A percentile compares a stretch with the other conserved stretches of the same genome.
Conservation (phyloP, 2,329 filamentous ascomycete genomes). For the Xylariomycetidae sp. region DNA sequence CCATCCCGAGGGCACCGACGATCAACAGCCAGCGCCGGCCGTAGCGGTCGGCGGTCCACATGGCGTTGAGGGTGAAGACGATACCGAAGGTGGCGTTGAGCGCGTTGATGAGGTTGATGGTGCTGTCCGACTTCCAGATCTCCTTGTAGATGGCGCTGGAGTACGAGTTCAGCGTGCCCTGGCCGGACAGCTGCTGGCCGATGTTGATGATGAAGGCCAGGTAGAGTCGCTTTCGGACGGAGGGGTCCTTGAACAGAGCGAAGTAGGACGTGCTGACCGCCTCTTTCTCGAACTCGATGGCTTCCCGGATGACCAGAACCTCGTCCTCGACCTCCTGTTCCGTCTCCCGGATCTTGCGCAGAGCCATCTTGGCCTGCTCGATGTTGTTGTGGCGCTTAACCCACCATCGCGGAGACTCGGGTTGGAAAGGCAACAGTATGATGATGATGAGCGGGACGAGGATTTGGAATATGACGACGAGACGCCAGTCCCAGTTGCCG, state of each 20-base stretch:
- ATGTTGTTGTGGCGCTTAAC: conserved; percentile 55
- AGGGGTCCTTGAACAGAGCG: conserved; percentile 64
- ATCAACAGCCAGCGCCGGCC: conserved; percentile 66
- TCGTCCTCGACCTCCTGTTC: conserved; percentile 63
- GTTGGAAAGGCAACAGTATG: conserved; percentile 56
- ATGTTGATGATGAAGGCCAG: conserved; percentile 63
- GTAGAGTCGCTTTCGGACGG: conserved; percentile 58
- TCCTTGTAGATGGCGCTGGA: conserved; percentile 69
- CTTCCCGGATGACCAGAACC: conserved; percentile 57
- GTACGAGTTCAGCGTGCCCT: conserved; percentile 68
- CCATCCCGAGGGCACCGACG: conserved; percentile 62
- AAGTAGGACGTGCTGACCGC: conserved; percentile 56
- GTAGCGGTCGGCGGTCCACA: conserved; percentile 68
- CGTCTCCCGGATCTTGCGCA: conserved; percentile 56
- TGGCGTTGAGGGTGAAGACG: conserved; percentile 65
- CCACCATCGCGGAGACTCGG: conserved; percentile 64
- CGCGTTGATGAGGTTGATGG: conserved; percentile 67
- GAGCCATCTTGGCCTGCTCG: conserved; percentile 52
- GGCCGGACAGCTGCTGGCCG: conserved; percentile 66
- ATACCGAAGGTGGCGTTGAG: conserved; percentile 69
- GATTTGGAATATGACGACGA: conserved; percentile 68
- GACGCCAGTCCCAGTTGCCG: conserved; percentile 68
- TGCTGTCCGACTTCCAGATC: conserved; percentile 52
- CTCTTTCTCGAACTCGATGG: conserved; percentile 67
- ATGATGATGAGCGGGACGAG: conserved; percentile 60